Base-by-base conservation (phyloP, 208 protist species). In the Angomonas ambiguus region DNA sequence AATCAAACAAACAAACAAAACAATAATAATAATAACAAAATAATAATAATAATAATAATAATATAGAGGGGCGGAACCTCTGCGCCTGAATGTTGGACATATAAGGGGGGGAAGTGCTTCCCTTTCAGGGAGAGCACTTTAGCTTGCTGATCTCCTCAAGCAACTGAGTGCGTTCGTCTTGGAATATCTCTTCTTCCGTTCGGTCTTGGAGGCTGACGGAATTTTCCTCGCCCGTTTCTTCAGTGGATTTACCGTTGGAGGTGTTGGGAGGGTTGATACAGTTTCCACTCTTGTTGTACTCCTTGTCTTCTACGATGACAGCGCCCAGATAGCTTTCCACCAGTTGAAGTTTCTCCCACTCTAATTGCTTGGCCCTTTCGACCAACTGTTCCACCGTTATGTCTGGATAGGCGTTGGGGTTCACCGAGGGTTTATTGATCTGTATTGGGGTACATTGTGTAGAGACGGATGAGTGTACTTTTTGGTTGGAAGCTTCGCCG, bases 91-190 rank as follows among this genome's bases (percentile, higher is more conserved):
- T 41, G 13, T 41, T 18, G 13, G 8, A 18, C 8, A 41, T 41
- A 41, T 41, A 13, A 13, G 13, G 35, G 35, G 35, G 5, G 45
- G 10, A 53, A n/a, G 10, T 13, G 8, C 4, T 53, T 13, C 3
- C 16, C 4, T 53, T 13, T 53, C 24, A 13, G 3, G 10, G 18
- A n/a, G 20, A 53, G 45, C 5, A 24, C 45, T n/a, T 53, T n/a
- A 53, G 42, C 35, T 56, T 48, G 2, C 56, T 55, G 18, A 85
- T 57, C 42, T 59, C 28, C 38, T 76, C 76, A 22, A 72, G 64
- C 38, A 73, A 58, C 48, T 82, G 10, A 22, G 13, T 20, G 13
- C 45, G 3, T 53, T 53, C 45, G 24, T 24, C 24, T 24, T 20
- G 10, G 20, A 27, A 53, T 27, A 24, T 27, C 24, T 53, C 45